phyloP scores from a whole-genome alignment of 2,329 filamentous ascomycete species.

The Alternaria triticimaculans region DNA sequence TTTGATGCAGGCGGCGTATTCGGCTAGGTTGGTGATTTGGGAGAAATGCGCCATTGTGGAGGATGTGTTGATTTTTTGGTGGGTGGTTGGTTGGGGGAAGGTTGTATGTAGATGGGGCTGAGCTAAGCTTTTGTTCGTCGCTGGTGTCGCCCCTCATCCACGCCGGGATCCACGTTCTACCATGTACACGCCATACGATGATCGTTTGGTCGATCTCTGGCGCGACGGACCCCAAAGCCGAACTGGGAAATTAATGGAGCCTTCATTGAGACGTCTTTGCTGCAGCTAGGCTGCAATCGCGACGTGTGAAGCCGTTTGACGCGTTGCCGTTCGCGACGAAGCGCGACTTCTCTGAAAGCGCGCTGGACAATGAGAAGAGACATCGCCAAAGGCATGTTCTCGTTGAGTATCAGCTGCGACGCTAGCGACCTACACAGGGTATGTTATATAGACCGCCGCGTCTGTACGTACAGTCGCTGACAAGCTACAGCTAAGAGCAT shows the following conservation, averaged over 20 bases:
- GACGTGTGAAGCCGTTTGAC: not conserved
- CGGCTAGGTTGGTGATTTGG: conserved; percentile 20
- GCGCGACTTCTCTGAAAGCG: not conserved
- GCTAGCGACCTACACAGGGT: not conserved
- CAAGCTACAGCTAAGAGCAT: not conserved
- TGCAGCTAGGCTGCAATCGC: not conserved
- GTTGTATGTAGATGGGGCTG: not conserved
- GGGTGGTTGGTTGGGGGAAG: not conserved
- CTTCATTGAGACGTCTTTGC: not conserved
- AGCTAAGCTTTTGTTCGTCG: not conserved
- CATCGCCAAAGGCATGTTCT: too few species aligned
- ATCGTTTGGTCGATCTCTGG: not conserved
- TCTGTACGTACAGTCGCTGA: not conserved
- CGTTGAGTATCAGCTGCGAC: not conserved
- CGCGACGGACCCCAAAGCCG: not conserved
- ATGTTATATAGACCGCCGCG: not conserved
- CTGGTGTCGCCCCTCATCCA: not conserved
- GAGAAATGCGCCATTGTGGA: conserved; percentile 18
- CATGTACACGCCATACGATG: not conserved
- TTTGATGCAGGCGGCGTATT: conserved; percentile 25
- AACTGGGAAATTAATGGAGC: not conserved
- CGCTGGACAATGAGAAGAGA: not conserved
- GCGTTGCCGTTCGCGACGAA: not conserved
- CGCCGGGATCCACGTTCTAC: not conserved
- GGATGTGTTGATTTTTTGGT: not conserved